Percentiles rank a stretch among this genome's conserved stretches.
Conservation (phyloP, 148 eudicot species). For the Fallopia convolvulus region DNA sequence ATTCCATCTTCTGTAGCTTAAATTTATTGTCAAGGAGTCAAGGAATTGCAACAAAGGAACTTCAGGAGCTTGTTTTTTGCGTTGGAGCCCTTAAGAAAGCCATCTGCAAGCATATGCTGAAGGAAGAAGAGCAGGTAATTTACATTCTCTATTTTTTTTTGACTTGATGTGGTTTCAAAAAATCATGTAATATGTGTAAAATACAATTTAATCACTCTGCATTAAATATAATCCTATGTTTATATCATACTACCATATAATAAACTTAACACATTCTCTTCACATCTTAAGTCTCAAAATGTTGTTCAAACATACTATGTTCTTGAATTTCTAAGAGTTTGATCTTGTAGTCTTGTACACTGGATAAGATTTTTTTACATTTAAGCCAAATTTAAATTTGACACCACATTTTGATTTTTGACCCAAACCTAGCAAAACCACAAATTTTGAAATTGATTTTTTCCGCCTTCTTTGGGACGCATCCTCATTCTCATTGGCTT, state of each 20-base stretch:
- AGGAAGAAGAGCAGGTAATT: slow-evolving; percentile 86
- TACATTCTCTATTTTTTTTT: not conserved
- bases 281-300: no score
- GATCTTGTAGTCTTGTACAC: no score
- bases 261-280: no score
- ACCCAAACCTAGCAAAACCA: not conserved
- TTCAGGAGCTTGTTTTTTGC: slow-evolving; percentile 50
- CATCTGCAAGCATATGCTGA: slow-evolving; percentile 69
- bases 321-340: no score
- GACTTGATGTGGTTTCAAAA: not conserved
- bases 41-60: slow-evolving; percentile 23
- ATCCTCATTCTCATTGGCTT: no score
- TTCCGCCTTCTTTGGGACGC: no score
- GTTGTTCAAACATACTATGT: no score
- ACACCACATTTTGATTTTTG: not conserved
- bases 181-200: not conserved
- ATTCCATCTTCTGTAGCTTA: slow-evolving; percentile 42
- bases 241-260: no score
- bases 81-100: slow-evolving; percentile 45
- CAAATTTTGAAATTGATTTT: not conserved
- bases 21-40: slow-evolving; percentile 32
- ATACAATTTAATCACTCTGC: not conserved
- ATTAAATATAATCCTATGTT: no score
- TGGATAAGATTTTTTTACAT: no score
- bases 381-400: not conserved